Evolutionary conservation across 495 filamentous ascomycete genomes (phyloP).

Genomic region (Thermochaetoides thermophila): DNA sequence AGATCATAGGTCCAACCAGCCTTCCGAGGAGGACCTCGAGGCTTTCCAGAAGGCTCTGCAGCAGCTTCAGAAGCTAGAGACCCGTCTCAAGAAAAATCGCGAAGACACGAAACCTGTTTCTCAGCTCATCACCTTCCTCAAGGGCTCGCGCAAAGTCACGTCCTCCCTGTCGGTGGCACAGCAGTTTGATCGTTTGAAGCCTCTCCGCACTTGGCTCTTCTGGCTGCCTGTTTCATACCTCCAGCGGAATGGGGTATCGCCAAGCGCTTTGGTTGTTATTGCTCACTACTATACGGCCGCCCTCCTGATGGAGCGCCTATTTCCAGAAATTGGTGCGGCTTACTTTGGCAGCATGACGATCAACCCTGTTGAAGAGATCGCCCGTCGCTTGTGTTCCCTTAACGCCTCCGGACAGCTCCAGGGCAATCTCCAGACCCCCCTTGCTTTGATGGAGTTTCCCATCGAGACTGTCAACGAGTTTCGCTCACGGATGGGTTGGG

Average conservation of each 20-base stretch:
- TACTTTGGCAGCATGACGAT: constrained; percentile 69
- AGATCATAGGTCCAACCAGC: constrained; percentile 41
- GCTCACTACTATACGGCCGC: constrained; percentile 86
- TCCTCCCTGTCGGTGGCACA: constrained; percentile 60
- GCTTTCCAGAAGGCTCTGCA: constrained; percentile 48
- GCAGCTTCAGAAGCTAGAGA: constrained; percentile 56
- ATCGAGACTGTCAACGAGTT: constrained; percentile 45
- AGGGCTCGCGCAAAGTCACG: constrained; percentile 58
- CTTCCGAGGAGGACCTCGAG: constrained; percentile 52
- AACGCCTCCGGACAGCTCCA: constrained; percentile 29
- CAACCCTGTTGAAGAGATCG: constrained; percentile 64
- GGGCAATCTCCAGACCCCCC: constrained; percentile 32
- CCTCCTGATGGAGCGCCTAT: constrained; percentile 74
- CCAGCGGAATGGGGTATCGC: constrained; percentile 40
- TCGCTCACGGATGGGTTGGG: constrained; percentile 47
- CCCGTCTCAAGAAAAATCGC: constrained; percentile 53
- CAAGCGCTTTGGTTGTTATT: constrained; percentile 62
- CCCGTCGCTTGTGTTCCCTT: constrained; percentile 41
- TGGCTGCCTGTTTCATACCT: constrained; percentile 71
- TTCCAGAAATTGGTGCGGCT: constrained; percentile 76
- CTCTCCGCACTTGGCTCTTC: constrained; percentile 82
- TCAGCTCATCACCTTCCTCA: constrained; percentile 69
- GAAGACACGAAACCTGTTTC: constrained; percentile 60
- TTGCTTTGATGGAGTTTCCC: constrained; percentile 48
- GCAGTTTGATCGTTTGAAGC: constrained; percentile 75